These are phyloP conservation scores for Cyclospora cayetanensis DNA, from an alignment of 169 alveolate genomes.

Conservation along the genomic window DNA sequence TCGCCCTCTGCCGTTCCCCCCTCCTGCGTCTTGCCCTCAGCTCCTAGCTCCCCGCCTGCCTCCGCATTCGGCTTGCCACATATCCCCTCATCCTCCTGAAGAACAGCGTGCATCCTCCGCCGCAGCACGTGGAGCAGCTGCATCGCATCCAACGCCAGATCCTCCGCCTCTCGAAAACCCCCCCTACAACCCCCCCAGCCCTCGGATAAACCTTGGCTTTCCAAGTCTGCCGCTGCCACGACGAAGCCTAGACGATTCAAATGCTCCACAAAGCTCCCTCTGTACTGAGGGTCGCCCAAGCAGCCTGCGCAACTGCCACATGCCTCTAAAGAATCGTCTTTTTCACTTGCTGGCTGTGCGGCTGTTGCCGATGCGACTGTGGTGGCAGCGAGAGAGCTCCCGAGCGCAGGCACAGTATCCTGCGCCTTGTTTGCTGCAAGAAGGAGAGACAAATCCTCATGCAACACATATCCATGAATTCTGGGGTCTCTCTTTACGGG, in stretches of 20 bases:
- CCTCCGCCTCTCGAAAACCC: conserved; percentile 25
- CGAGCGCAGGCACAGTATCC: not conserved
- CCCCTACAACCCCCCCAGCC: conserved; percentile 61
- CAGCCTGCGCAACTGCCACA: not conserved
- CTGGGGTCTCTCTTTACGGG: conserved; percentile 4
- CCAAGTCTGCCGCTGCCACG: conserved; percentile 61
- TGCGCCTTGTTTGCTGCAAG: not conserved
- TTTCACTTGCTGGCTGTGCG: not conserved
- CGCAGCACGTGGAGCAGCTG: not conserved
- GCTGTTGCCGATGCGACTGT: not conserved
- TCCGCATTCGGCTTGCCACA: not conserved
- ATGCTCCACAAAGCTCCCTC: conserved; percentile 64
- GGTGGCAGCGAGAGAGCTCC: not conserved
- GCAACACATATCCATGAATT: not conserved
- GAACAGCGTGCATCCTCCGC: not conserved
- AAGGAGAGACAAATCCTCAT: not conserved
- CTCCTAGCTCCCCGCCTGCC: not conserved
- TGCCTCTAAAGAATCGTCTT: not conserved
- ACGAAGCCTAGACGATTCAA: conserved; percentile 28
- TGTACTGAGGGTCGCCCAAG: not conserved
- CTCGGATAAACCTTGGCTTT: conserved; percentile 68
- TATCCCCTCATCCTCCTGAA: not conserved
- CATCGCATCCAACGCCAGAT: conserved; percentile 43
- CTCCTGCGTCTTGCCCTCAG: not conserved
- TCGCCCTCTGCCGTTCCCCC: not conserved